These are phyloP conservation scores for Stachybotrys chartarum DNA, from an alignment of 2,329 filamentous ascomycete genomes.

Conservation along the genomic window DNA sequence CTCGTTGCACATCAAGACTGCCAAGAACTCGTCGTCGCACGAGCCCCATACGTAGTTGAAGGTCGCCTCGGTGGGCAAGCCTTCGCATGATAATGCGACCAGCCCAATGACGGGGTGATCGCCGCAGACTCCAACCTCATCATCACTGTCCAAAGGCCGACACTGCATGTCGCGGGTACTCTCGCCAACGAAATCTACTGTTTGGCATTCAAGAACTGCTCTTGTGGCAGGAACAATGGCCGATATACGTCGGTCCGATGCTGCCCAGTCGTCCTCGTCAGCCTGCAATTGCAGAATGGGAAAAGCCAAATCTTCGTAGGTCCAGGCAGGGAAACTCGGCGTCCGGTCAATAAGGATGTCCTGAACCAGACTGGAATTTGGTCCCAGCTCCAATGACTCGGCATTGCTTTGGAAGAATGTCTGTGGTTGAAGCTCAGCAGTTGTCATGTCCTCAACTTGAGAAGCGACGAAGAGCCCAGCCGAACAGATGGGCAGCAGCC, in stretches of 20 bases:
- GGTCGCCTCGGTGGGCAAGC: conserved; percentile 8
- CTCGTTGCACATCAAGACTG: conserved; percentile 16
- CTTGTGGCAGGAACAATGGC: conserved; percentile 11
- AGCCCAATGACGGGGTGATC: conserved; percentile 9
- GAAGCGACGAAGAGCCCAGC: conserved; percentile 17
- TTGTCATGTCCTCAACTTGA: conserved; percentile 9
- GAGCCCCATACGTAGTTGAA: conserved; percentile 19
- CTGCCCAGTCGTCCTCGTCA: conserved; percentile 10
- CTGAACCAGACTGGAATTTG: conserved; percentile 9
- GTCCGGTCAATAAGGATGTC: conserved; percentile 11
- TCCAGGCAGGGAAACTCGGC: conserved; percentile 17
- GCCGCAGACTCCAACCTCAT: conserved; percentile 11
- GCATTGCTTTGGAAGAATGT: conserved; percentile 13
- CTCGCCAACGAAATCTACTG: conserved; percentile 8
- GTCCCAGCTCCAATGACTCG: conserved; percentile 7
- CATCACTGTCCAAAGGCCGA: conserved; percentile 7
- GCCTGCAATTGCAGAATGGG: conserved; percentile 11
- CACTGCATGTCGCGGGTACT: conserved; percentile 11
- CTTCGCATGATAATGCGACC: conserved; percentile 14
- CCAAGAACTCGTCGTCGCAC: conserved; percentile 11
- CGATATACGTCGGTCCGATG: conserved; percentile 14
- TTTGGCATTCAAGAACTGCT: conserved; percentile 13
- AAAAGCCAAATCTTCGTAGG: conserved; percentile 15
- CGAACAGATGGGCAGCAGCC: conserved; percentile 19
- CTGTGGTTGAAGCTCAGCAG: conserved; percentile 12